Evolutionary conservation across 176 grass and related monocot species (phyloP).

Genomic region (Panicum miliaceum): DNA sequence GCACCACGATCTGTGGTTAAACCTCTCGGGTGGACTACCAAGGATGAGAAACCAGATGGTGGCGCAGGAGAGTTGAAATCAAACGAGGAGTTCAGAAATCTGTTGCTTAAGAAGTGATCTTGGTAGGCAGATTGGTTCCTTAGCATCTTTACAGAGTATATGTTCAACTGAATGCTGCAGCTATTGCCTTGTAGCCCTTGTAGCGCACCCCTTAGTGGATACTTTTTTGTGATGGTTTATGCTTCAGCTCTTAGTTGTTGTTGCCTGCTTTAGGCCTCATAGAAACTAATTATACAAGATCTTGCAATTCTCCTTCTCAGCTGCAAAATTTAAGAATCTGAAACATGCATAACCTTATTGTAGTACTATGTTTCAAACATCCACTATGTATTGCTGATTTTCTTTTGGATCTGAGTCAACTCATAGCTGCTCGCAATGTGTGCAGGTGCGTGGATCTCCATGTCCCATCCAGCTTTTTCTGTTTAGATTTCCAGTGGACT

Average conservation of each 20-base stretch:
- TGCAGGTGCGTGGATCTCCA: slow-evolving; percentile 40
- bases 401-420: slow-evolving; percentile 3
- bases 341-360: neutral
- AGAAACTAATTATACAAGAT: neutral
- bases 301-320: neutral
- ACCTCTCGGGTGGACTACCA: slow-evolving; percentile 71
- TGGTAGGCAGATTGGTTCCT: slow-evolving; percentile 32
- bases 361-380: neutral
- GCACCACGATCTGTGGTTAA: slow-evolving; percentile 73
- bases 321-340: neutral
- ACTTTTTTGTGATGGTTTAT: neutral
- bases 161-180: neutral
- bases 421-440: neutral
- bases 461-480: neutral
- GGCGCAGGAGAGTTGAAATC: slow-evolving; percentile 73
- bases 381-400: neutral
- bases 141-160: neutral
- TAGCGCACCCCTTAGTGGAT: too few relatives aligned
- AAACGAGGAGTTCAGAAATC: slow-evolving; percentile 85
- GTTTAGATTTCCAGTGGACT: neutral
- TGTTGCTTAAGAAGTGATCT: slow-evolving; percentile 85
- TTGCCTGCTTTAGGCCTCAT: neutral
- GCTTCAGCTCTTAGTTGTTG: neutral
- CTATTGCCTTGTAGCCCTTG: too few relatives aligned
- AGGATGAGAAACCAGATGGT: slow-evolving; percentile 55